Base-by-base conservation (phyloP, 208 protist species). In the Leishmania arabica region DNA sequence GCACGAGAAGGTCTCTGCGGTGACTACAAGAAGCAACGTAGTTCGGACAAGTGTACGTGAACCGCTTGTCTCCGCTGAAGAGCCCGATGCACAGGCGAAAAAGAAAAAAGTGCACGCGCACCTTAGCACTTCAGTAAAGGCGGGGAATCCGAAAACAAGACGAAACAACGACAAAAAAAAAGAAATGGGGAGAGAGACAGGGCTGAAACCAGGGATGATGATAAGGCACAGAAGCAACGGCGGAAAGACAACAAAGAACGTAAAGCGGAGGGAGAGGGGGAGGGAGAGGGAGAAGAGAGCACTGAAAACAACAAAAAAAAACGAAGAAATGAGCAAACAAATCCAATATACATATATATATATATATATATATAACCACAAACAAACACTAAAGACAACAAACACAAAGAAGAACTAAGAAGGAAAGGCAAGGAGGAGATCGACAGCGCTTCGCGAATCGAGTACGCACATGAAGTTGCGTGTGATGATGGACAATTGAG, bases 61-160 rank as follows among this genome's bases (percentile, higher is more conserved):
- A 60, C 53, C 56, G 65, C 58, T 49, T 24, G 40, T 49, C 3
- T 5, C 31, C 64, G 66, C 40, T 45, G 15, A 71, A 27, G 21
- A 71, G 66, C 21, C 66, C 5, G 2, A 47, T 47, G 40, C 37
- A 47, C 66, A 11, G 40, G 15, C 66, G 42, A 31, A 9, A 11
- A 71, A 68, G 3, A 24, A 71, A 71, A 24, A 42, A 1, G 34
- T 37, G 40, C 66, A 71, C 66, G 40, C 66, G 7, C 66, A 24
- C 37, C 66, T n/a, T 37, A n/a, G 21, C 15, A 49, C 7, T 8
- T 47, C 24, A 71, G 19, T 3, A 40, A 47, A 47, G 34, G 11
- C 9, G 24, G 65, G 15, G 62, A 81, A 54, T 75, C 1, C 75
- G 68, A 68, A 71, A 78, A 80, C 45, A 70, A 65, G 31, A 21